A percentile compares a stretch with the other conserved stretches of the same genome.
Conservation (phyloP, 768 basidiomycete species). For the Tylopilus sp. region DNA sequence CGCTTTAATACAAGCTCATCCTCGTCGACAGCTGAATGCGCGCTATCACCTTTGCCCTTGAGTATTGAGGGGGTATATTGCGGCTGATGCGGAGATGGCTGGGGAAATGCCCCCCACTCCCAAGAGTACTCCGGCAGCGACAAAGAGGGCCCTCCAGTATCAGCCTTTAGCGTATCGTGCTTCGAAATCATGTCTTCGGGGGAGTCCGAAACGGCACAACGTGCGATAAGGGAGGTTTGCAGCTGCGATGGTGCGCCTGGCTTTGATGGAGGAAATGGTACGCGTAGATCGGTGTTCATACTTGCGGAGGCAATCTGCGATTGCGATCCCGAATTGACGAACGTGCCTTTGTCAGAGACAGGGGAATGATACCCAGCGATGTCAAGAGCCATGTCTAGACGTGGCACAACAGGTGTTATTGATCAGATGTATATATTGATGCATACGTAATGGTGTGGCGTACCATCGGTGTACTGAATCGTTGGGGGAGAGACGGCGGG, state of each 20-base stretch:
- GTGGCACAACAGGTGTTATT: slow-evolving; percentile 4
- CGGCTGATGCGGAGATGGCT: slow-evolving; percentile 62
- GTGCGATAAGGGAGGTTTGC: slow-evolving; percentile 34
- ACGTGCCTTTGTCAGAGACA: neutral
- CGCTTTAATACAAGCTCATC: slow-evolving; percentile 34
- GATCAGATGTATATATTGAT: neutral
- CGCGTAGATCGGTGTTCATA: slow-evolving; percentile 6
- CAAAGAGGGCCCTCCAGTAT: slow-evolving; percentile 12
- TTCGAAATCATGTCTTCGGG: slow-evolving; percentile 42
- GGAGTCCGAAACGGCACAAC: slow-evolving; percentile 61
- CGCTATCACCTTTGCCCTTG: slow-evolving; percentile 17
- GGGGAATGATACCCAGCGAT: slow-evolving; percentile 72
- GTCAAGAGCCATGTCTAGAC: slow-evolving; percentile 73
- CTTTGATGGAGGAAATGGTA: slow-evolving; percentile 21
- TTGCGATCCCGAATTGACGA: slow-evolving; percentile 5
- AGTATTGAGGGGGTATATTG: slow-evolving; percentile 35
- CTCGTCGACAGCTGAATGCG: slow-evolving; percentile 13
- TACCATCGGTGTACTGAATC: slow-evolving; percentile 62
- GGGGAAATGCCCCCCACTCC: slow-evolving; percentile 93
- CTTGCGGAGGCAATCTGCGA: slow-evolving; percentile 7
- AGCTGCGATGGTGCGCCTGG: slow-evolving; percentile 21
- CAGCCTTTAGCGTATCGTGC: slow-evolving; percentile 2
- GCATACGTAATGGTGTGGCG: slow-evolving; percentile 12
- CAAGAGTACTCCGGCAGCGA: slow-evolving; percentile 74
- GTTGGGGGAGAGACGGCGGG: slow-evolving; percentile 47